Percentiles rank a stretch among this genome's conserved stretches.
These are phyloP conservation scores for Solidago caesia DNA, from an alignment of 129 eudicot genomes.

Conservation along the genomic window DNA sequence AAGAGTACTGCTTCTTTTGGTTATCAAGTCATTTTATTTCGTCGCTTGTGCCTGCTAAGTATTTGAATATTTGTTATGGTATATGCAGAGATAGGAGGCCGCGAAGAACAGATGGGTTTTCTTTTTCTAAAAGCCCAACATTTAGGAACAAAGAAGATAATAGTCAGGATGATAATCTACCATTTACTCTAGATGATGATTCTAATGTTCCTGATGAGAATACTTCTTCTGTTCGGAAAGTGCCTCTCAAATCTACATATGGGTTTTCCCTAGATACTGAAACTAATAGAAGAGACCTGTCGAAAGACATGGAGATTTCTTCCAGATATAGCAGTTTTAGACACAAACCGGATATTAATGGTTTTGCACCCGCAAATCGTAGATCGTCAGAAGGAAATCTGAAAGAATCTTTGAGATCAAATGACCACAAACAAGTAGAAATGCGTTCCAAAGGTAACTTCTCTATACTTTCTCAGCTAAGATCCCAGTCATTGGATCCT, in stretches of 20 bases:
- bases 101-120: conserved; percentile 47
- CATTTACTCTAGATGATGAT: conserved; percentile 78
- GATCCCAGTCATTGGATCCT: background rate
- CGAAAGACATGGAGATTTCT: conserved; percentile 45
- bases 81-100: conserved; percentile 45
- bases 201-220: conserved; percentile 62
- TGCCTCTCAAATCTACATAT: conserved; percentile 56
- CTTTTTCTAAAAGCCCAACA: conserved; percentile 39
- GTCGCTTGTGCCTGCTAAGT: background rate
- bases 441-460: conserved; percentile 53
- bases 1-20: background rate
- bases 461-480: background rate
- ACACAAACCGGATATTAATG: conserved; percentile 41
- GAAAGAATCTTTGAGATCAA: conserved; percentile 40
- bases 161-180: conserved; percentile 75
- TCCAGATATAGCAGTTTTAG: conserved; percentile 38
- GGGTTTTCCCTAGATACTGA: conserved; percentile 62
- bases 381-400: conserved; percentile 58
- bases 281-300: conserved; percentile 31
- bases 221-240: conserved; percentile 42
- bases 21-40: conserved; percentile 1
- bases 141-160: conserved; percentile 50
- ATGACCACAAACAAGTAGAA: conserved; percentile 44
- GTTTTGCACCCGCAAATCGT: conserved; percentile 38
- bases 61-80: conserved; percentile 14